Evolutionary conservation across 139 green algal genomes (phyloP), one percentile per base, ranked within the genome.

Genomic region (Astrephomene gubernaculifera): DNA sequence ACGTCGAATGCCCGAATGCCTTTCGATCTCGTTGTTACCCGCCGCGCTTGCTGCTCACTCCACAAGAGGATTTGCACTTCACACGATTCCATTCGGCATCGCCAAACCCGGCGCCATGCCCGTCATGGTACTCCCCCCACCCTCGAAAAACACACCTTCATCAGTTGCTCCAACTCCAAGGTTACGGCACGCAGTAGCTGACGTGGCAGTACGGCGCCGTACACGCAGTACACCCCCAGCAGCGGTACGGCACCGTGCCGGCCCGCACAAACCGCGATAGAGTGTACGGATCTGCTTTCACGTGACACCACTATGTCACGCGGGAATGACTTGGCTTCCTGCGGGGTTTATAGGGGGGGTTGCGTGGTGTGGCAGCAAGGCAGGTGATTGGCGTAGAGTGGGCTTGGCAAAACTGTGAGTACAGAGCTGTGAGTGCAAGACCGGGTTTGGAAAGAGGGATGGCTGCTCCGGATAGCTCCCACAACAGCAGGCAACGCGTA

Each of bases 101-200:
- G 12, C 49, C 49, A 57, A 12, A 12, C 49, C 49, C 49, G n/a
- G 21, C 54, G 5, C 54, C 54, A 24, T 5, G 29, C 61, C 29
- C 61, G 29, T n/a, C n/a, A n/a, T n/a, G n/a, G n/a, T n/a, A n/a
- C n/a, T n/a, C n/a, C n/a, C n/a, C n/a, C n/a, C n/a, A n/a, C n/a
- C n/a, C n/a, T n/a, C n/a, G n/a, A n/a, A n/a, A n/a, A n/a, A n/a
- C n/a, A n/a, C 57, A 82, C 73, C 73, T 82, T 82, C 3, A 83
- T 61, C 39, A 83, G 43, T n/a, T 83, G 76, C 60, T 83, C 76
- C 41, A 83, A 1, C 76, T 83, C 76, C n/a, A 74, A 33, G 19
- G 76, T 74, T 0, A 74, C 76, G 17, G 76, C 76, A 24, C 76
- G 76, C 60, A 83, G 63, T 33, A 83, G 76, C 61, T 74, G 61